phyloP scores from a whole-genome alignment of 345 rosid species.

The Garcia nutans region DNA sequence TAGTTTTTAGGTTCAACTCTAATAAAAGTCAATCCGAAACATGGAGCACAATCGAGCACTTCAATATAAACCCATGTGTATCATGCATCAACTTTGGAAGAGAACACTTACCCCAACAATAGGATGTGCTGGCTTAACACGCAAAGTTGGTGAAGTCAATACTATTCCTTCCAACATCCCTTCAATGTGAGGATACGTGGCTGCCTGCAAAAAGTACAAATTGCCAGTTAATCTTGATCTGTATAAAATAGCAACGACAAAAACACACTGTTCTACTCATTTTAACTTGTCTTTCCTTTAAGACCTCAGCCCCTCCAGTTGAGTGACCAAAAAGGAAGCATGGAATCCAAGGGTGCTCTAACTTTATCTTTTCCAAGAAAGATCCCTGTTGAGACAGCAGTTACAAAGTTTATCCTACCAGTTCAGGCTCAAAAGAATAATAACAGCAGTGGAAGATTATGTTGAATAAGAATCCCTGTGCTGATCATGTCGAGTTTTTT shows the following conservation, averaged over 20 bases:
- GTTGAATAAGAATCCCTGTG: too few relatives aligned
- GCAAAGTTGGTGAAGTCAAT: constrained; percentile 89
- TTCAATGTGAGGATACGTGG: constrained; percentile 53
- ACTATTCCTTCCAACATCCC: constrained; percentile 78
- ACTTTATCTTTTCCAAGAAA: constrained; percentile 76
- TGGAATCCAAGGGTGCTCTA: constrained; percentile 75
- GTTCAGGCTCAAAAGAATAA: background rate
- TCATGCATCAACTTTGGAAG: background rate
- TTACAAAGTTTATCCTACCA: background rate
- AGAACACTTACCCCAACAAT: constrained; percentile 70
- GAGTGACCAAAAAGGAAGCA: constrained; percentile 99
- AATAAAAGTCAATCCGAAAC: background rate
- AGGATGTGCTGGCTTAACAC: constrained; percentile 94
- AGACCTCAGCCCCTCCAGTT: constrained; percentile 96
- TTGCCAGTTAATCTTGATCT: background rate
- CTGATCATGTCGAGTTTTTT: too few relatives aligned
- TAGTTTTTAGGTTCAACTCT: background rate
- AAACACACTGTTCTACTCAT: background rate
- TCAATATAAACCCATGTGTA: background rate
- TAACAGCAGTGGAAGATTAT: too few relatives aligned
- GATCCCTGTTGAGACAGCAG: constrained; percentile 49
- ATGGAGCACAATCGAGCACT: background rate
- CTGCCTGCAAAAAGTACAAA: constrained; percentile 49
- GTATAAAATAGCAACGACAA: background rate
- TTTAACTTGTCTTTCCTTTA: constrained; percentile 52